Evolutionary conservation across 768 basidiomycete genomes (phyloP), one percentile per base, ranked within the genome.

Genomic region (Podaxis sp.): DNA sequence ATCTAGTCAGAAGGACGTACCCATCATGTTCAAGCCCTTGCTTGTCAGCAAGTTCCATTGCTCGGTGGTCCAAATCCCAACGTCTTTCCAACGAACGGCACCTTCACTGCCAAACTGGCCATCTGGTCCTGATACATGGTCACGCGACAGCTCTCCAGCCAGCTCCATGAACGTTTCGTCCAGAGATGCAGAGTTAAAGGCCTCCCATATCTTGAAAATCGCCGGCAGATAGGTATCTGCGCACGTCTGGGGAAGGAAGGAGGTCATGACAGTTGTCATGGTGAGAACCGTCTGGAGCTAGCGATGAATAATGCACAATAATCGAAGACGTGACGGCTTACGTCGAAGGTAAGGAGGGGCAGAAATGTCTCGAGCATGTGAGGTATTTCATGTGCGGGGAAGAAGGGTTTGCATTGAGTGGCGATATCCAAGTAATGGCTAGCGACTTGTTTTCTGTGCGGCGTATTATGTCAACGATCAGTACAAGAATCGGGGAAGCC

Each of bases 31-130:
- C 38, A 98, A 77, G 13, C 91, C 89, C 72, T 95, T 96, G 39
- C 87, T 87, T 66, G 95, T 84, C 54, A 99, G 76, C 28, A 90
- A 78, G 60, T 86, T 85, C 87, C 94, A 98, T 73, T 98, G 88
- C 48, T 84, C 79, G 62, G 93, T 84, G 4, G 85, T 88, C 85
- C 94, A 95, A 59, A 99, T 95, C 12, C 96, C 96, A 39, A 98
- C 83, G 67, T 93, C 91, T 72, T 88, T 89, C 87, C 87, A 90
- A 61, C 77, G 75, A 7, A 86, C 82, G 42, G 82, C 81, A 55
- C 82, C 84, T 67, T 85, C 82, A 54, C 74, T 73, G 8, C 83
- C 86, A n/a, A 76, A 79, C 49, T 77, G 78, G n/a, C 85, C 84
- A 42, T 72, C 71, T 22, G 80, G 75, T 19, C 88, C 88, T 22